Evolutionary conservation across 1,284 basidiomycete species (phyloP).

Genomic region (Heterobasidion occidentale): DNA sequence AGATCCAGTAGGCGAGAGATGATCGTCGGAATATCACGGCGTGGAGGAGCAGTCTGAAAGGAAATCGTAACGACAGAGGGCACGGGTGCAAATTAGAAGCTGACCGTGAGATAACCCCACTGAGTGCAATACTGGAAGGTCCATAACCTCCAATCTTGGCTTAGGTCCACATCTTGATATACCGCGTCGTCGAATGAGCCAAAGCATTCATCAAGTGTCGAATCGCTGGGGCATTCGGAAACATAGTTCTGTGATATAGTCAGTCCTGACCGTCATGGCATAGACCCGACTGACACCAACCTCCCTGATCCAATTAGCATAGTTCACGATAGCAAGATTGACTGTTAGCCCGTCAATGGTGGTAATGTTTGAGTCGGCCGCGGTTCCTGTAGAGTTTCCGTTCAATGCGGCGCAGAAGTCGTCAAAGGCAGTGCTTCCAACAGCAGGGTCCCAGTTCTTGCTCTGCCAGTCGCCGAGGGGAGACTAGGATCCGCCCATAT

Average conservation of each 20-base stretch:
- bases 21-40: conserved; percentile 55
- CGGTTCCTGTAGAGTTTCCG: conserved; percentile 12
- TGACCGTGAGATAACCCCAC: conserved; percentile 86
- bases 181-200: conserved; percentile 67
- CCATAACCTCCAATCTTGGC: conserved; percentile 83
- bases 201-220: conserved; percentile 75
- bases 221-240: conserved; percentile 43
- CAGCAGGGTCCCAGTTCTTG: conserved; percentile 72
- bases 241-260: conserved; percentile 45
- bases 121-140: conserved; percentile 88
- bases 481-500: conserved; percentile 14
- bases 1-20: conserved; percentile 71
- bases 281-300: conserved; percentile 25
- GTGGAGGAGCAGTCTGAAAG: conserved; percentile 59
- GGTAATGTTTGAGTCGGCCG: conserved; percentile 22
- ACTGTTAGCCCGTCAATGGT: conserved; percentile 37
- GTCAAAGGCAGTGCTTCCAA: conserved; percentile 57
- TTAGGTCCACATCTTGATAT: conserved; percentile 55
- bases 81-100: conserved; percentile 12
- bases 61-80: conserved; percentile 11
- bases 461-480: conserved; percentile 52
- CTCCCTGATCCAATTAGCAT: conserved; percentile 69
- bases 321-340: conserved; percentile 61
- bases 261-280: neutral
- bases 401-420: conserved; percentile 61